Conservation (phyloP, 2,329 filamentous ascomycete species). For the Ceratocystis diversiconidia region DNA sequence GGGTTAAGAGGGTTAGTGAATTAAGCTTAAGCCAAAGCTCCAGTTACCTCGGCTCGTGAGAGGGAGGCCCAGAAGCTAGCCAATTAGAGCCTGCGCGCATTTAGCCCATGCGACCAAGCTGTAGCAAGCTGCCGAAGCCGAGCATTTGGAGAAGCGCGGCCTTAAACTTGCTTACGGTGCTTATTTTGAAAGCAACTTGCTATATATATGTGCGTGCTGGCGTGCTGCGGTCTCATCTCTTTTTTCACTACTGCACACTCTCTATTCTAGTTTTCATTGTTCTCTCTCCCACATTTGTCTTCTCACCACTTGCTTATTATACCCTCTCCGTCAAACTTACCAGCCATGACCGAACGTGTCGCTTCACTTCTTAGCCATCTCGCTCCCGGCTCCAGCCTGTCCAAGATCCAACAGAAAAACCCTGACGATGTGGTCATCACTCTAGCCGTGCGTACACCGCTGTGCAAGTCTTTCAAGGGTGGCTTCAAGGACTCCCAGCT, state of each 20-base stretch:
- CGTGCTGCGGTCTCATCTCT: background rate
- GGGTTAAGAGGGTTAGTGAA: background rate
- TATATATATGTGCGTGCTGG: background rate
- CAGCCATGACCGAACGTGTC: constrained; percentile 73
- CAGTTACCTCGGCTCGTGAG: background rate
- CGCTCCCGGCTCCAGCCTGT: constrained; percentile 55
- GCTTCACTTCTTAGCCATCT: constrained; percentile 80
- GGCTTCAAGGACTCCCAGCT: constrained; percentile 88
- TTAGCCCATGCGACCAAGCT: background rate
- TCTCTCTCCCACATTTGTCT: constrained; percentile 11
- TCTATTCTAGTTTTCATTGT: background rate
- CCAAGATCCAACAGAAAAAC: constrained; percentile 74
- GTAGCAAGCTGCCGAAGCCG: background rate
- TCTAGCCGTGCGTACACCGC: constrained; percentile 73
- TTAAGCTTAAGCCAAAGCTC: background rate
- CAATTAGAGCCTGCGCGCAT: background rate
- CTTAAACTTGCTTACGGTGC: too few species aligned
- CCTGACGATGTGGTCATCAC: constrained; percentile 96
- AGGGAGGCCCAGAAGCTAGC: background rate
- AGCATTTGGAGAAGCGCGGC: background rate
- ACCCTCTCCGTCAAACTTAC: too few species aligned
- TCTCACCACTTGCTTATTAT: too few species aligned
- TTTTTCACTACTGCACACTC: background rate
- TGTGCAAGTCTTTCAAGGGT: constrained; percentile 80
- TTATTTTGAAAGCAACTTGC: background rate